Base-by-base conservation (phyloP, 805 yeast species). In the Sugiyamaella floridensis region DNA sequence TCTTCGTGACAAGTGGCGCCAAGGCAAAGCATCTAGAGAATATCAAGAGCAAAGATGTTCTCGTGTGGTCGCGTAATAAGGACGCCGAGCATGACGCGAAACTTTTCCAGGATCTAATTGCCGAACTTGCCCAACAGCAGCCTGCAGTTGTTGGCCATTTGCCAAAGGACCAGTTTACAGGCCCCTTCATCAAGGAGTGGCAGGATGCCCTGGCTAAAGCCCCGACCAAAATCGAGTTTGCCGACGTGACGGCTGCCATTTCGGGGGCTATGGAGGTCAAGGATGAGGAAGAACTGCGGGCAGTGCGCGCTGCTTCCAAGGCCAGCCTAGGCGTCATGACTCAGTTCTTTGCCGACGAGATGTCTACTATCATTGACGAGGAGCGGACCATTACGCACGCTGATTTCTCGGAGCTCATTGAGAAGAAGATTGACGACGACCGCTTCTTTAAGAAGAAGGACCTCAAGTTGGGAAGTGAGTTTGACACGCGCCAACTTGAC, bases 181-280 rank as follows among this genome's bases (percentile, higher is more conserved):
- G 97, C 15, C 85, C 89, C 63, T 86, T 92, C 60, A 82, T 89
- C 56, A 81, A 77, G 48, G 96, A 88, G 66, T 89, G 97, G 96
- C 60, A 64, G 14, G 71, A 71, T 16, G 60, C 62, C 2, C 47
- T 51, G 19, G 53, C 46, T 22, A 49, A 52, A 22, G 52, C 42
- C 43, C 55, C 54, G 16, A 52, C 69, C 16, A 73, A 75, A 70
- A 65, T 67, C 15, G 69, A 61, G 40, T 68, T 68, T 8, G 71
- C 80, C 29, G 90, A 78, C 74, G 79, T 77, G 50, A 72, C 80
- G 43, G 67, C 58, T 5, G 83, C 76, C 18, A 73, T 76, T 58
- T 86, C 82, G 43, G 76, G 63, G 54, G 73, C 81, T 22, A 71
- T 88, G 73, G 93, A 86, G 63, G 64, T 76, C 48, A 92, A 92